phyloP scores from a whole-genome alignment of 768 basidiomycete species.

The Auriscalpium orientale region DNA sequence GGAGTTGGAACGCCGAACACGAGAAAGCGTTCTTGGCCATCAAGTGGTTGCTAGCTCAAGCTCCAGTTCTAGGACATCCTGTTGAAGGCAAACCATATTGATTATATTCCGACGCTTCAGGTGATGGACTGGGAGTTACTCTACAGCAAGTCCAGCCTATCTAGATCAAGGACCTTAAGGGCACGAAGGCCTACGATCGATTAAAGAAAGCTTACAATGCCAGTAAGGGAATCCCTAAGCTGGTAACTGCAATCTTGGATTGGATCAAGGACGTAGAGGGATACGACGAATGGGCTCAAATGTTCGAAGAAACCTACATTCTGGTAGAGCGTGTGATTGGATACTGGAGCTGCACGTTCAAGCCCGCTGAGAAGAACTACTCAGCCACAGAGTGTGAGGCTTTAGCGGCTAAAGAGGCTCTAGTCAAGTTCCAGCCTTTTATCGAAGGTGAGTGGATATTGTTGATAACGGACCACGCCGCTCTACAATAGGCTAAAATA shows the following conservation, averaged over 20 bases:
- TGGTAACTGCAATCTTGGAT: not conserved
- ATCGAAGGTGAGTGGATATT: constrained; percentile 28
- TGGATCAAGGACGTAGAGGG: not conserved
- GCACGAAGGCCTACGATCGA: constrained; percentile 14
- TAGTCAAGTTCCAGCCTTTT: constrained; percentile 30
- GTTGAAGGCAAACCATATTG: constrained; percentile 24
- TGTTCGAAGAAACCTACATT: constrained; percentile 13
- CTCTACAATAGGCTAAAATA: constrained; percentile 18
- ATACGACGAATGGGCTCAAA: not conserved
- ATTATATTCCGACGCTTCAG: constrained; percentile 28
- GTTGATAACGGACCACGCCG: constrained; percentile 19
- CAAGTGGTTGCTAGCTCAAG: constrained; percentile 23
- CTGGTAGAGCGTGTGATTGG: constrained; percentile 15
- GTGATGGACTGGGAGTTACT: constrained; percentile 14
- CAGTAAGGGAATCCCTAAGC: not conserved
- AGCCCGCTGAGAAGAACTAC: constrained; percentile 20
- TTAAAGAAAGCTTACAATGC: not conserved
- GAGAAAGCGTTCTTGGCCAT: constrained; percentile 22
- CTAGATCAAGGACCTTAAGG: constrained; percentile 11
- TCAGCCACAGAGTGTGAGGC: constrained; percentile 34
- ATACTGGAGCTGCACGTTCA: constrained; percentile 17
- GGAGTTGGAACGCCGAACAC: constrained; percentile 19
- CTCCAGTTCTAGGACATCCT: constrained; percentile 28
- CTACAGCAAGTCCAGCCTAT: constrained; percentile 20
- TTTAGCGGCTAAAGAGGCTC: constrained; percentile 28